These are phyloP conservation scores for Acanthochlamys bracteata DNA, from an alignment of 106 monocot genomes.

Conservation along the genomic window DNA sequence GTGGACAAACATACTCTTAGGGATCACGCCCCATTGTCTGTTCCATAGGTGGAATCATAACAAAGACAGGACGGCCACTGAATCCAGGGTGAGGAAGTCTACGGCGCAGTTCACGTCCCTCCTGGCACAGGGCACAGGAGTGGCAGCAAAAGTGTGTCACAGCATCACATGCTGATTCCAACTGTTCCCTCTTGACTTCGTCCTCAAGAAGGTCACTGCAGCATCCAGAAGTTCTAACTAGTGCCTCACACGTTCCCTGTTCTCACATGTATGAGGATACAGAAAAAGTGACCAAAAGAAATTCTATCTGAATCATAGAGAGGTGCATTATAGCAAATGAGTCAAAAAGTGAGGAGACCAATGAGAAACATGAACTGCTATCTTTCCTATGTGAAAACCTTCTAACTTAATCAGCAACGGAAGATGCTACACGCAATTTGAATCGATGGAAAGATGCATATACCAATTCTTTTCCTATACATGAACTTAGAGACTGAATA, in stretches of 20 bases:
- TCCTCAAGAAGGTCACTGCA: slow-evolving; percentile 30
- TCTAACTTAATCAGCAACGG: too few species aligned
- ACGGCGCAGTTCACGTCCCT: slow-evolving; percentile 76
- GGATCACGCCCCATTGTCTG: slow-evolving; percentile 53
- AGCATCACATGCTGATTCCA: slow-evolving; percentile 47
- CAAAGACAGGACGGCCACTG: slow-evolving; percentile 16
- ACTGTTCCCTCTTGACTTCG: slow-evolving; percentile 42
- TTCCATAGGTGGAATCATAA: slow-evolving; percentile 54
- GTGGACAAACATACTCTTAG: not conserved
- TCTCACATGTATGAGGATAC: not conserved
- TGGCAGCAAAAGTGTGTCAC: slow-evolving; percentile 59
- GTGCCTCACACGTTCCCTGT: slow-evolving; percentile 64
- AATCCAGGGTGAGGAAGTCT: slow-evolving; percentile 68
- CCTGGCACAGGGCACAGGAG: slow-evolving; percentile 71
- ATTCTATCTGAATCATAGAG: too few species aligned
- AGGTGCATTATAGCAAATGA: too few species aligned
- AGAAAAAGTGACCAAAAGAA: too few species aligned
- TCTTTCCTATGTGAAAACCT: too few species aligned
- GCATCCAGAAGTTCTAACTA: slow-evolving; percentile 43
- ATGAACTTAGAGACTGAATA: too few species aligned
- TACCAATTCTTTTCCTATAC: too few species aligned
- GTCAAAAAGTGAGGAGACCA: too few species aligned
- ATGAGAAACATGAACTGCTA: too few species aligned
- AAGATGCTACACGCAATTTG: too few species aligned
- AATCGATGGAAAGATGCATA: too few species aligned